Evolutionary conservation across 2,329 filamentous ascomycete species (phyloP).

Genomic region (Colletotrichum siamense): DNA sequence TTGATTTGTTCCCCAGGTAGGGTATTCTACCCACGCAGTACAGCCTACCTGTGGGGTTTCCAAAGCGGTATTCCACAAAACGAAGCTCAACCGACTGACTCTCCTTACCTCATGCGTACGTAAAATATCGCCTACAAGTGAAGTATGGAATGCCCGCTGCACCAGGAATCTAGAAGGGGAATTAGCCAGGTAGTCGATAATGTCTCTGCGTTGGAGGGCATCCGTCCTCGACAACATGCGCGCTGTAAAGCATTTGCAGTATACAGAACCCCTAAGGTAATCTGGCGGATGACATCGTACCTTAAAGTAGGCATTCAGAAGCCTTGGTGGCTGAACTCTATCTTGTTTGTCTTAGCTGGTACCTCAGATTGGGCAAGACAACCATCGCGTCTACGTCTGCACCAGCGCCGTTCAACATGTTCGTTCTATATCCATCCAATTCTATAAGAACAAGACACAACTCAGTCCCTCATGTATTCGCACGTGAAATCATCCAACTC

Average conservation of each 20-base stretch:
- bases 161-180: background rate
- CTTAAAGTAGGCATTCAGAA: background rate
- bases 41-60: too few relatives aligned
- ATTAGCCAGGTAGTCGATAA: background rate
- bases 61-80: background rate
- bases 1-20: too few relatives aligned
- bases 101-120: background rate
- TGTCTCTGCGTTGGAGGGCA: background rate
- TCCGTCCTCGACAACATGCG: background rate
- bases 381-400: background rate
- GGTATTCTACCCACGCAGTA: too few relatives aligned
- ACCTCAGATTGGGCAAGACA: slow-evolving; percentile 1
- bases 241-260: background rate
- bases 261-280: background rate
- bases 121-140: background rate
- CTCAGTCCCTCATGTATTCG: background rate
- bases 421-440: background rate
- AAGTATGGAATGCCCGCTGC: background rate
- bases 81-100: background rate
- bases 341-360: background rate
- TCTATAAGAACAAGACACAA: background rate
- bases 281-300: background rate
- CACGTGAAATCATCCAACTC: background rate
- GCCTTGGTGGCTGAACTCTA: slow-evolving; percentile 1
- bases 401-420: background rate